Evolutionary conservation across 1,284 basidiomycete species (phyloP).

Genomic region (Sparassis latifolia): DNA sequence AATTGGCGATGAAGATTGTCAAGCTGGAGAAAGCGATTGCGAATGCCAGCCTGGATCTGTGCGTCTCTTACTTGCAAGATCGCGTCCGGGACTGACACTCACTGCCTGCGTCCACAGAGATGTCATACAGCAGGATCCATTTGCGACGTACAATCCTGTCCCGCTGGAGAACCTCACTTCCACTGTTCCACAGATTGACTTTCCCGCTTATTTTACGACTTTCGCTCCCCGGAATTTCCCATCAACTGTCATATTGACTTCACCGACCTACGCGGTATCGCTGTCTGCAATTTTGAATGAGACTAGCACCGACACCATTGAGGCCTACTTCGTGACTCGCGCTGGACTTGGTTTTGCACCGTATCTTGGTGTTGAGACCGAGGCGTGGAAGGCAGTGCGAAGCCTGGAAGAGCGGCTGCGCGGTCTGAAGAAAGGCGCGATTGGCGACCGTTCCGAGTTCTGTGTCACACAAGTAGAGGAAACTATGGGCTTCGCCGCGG

Average conservation of each 20-base stretch:
- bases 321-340: constrained; percentile 80
- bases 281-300: constrained; percentile 68
- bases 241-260: constrained; percentile 71
- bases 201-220: constrained; percentile 78
- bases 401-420: constrained; percentile 65
- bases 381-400: constrained; percentile 70
- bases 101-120: constrained; percentile 37
- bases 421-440: constrained; percentile 84
- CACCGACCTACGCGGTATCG: constrained; percentile 72
- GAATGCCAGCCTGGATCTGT: constrained; percentile 75
- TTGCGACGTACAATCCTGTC: constrained; percentile 86
- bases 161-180: constrained; percentile 64
- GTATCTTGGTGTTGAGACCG: constrained; percentile 66
- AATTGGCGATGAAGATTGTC: constrained; percentile 71
- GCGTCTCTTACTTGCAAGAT: constrained; percentile 20
- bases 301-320: constrained; percentile 69
- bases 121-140: constrained; percentile 68
- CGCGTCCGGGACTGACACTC: background rate
- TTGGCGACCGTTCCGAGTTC: constrained; percentile 77
- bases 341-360: constrained; percentile 62
- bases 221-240: constrained; percentile 81
- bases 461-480: constrained; percentile 61
- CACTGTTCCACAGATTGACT: constrained; percentile 73
- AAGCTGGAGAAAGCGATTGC: constrained; percentile 81
- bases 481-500: constrained; percentile 68